These are phyloP conservation scores for Dichomitus squalens DNA, from an alignment of 1,284 basidiomycete genomes.

Conservation along the genomic window DNA sequence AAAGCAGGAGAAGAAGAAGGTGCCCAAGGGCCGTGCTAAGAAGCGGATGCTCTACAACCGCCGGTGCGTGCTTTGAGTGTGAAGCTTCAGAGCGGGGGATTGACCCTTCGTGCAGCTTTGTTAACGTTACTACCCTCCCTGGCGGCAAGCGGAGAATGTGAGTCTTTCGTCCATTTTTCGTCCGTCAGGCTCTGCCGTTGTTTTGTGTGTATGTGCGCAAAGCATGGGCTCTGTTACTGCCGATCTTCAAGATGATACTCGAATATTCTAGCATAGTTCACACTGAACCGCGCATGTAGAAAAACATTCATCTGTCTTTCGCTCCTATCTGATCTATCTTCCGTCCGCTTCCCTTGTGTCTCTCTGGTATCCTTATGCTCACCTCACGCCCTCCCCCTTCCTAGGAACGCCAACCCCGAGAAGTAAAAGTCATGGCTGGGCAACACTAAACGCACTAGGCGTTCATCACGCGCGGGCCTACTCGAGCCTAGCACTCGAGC, in stretches of 20 bases:
- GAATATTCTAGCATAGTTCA: conserved; percentile 84
- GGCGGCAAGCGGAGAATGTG: conserved; percentile 97
- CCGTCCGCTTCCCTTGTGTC: conserved; percentile 16
- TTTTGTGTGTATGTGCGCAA: background rate
- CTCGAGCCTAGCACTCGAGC: conserved; percentile 4
- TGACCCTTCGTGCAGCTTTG: conserved; percentile 64
- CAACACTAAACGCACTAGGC: conserved; percentile 24
- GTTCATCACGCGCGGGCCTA: conserved; percentile 18
- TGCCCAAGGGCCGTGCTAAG: conserved; percentile 94
- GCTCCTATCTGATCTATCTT: conserved; percentile 81
- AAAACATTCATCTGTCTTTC: conserved; percentile 86
- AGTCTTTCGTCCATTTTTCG: conserved; percentile 43
- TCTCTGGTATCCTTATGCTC: conserved; percentile 20
- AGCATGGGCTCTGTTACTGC: conserved; percentile 8
- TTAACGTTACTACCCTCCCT: conserved; percentile 90
- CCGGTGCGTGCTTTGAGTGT: conserved; percentile 56
- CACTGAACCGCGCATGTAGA: conserved; percentile 83
- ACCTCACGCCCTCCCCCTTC: conserved; percentile 29
- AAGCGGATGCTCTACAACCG: conserved; percentile 95
- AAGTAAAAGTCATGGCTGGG: conserved; percentile 52
- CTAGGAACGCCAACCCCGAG: conserved; percentile 83
- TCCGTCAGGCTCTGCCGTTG: background rate
- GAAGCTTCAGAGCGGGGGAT: background rate
- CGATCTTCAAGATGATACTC: conserved; percentile 59
- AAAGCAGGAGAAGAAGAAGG: conserved; percentile 98